Conservation (phyloP, 176 grass and related monocot species). For the Oryza longistaminata region DNA sequence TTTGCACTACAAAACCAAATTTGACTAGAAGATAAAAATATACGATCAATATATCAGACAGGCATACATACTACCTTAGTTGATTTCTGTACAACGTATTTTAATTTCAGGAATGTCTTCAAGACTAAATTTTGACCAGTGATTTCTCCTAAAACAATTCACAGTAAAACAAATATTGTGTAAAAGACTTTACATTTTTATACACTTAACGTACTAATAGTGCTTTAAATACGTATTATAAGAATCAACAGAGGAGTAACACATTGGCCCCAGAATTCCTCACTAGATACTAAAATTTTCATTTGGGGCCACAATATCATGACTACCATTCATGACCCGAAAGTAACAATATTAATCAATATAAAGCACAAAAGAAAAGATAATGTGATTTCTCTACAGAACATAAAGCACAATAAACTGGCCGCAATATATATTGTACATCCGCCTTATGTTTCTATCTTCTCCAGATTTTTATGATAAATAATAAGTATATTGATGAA, state of each 20-base stretch:
- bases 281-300: background rate
- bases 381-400: background rate
- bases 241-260: background rate
- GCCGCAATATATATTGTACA: background rate
- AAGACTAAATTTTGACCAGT: background rate
- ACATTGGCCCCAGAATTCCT: background rate
- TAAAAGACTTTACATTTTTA: background rate
- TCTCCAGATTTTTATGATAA: background rate
- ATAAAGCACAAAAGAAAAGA: background rate
- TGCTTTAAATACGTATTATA: background rate
- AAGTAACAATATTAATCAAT: background rate
- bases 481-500: background rate
- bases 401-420: background rate
- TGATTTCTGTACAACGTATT: background rate
- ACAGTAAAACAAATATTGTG: background rate
- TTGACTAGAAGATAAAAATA: background rate
- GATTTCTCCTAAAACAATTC: background rate
- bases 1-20: background rate
- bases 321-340: background rate
- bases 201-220: background rate
- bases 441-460: background rate
- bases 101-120: background rate
- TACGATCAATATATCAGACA: background rate
- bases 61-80: background rate
- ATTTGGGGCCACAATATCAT: background rate